phyloP scores from a whole-genome alignment of 2,329 filamentous ascomycete genomes.

The Thelonectria discophora region DNA sequence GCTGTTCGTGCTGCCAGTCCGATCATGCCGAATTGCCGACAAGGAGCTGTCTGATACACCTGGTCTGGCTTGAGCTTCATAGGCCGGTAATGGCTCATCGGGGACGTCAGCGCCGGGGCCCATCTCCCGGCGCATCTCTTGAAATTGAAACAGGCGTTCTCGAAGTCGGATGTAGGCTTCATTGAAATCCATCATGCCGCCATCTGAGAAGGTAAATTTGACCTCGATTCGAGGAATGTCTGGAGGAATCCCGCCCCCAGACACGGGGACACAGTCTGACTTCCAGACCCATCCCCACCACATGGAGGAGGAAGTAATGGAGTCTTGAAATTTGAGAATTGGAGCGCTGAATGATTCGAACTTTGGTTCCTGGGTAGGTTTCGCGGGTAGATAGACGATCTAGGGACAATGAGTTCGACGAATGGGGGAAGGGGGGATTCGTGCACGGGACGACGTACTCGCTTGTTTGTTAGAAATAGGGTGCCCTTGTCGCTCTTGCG shows the following conservation, averaged over 20 bases:
- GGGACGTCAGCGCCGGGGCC: constrained; percentile 73
- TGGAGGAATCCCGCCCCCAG: constrained; percentile 82
- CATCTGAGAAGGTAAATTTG: constrained; percentile 91
- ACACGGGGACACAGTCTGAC: constrained; percentile 79
- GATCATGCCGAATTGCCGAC: constrained; percentile 40
- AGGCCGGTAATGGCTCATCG: constrained; percentile 87
- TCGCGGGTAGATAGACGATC: constrained; percentile 87
- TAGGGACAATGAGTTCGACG: constrained; percentile 47
- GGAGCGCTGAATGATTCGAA: constrained; percentile 91
- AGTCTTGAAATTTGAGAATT: constrained; percentile 87
- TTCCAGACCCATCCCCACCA: constrained; percentile 96
- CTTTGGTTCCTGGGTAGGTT: constrained; percentile 65
- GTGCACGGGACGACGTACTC: constrained; percentile 60
- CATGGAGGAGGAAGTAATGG: constrained; percentile 79
- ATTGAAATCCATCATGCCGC: constrained; percentile 93
- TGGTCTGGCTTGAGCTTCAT: constrained; percentile 67
- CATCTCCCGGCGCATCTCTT: constrained; percentile 76
- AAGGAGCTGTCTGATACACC: constrained; percentile 39
- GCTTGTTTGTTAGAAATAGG: constrained; percentile 84
- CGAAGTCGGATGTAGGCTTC: constrained; percentile 83
- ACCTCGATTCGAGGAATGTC: constrained; percentile 78
- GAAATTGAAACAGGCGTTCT: constrained; percentile 82
- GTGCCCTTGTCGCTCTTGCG: constrained; percentile 78
- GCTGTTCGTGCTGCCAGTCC: constrained; percentile 50
- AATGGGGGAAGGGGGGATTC: constrained; percentile 18